phyloP scores from a whole-genome alignment of 2,329 filamentous ascomycete genomes.

The Paramyrothecium roridum region DNA sequence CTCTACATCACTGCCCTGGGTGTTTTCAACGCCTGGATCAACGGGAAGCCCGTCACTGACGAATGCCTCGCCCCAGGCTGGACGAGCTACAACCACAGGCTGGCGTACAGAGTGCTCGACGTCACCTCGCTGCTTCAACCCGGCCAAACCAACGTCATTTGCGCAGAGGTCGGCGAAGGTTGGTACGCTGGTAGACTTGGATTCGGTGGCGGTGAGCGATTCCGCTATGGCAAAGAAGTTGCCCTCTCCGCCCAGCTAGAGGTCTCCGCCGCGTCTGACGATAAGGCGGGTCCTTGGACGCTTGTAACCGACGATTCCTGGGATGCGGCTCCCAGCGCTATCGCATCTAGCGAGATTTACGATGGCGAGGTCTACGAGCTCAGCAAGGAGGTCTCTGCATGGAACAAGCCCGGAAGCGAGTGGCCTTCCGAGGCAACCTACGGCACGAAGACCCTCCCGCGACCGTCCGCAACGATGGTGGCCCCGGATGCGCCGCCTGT shows the following conservation, averaged over 20 bases:
- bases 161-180: conserved; percentile 33
- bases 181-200: conserved; percentile 37
- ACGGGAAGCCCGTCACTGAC: conserved; percentile 32
- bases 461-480: not conserved
- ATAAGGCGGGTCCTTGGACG: conserved; percentile 3
- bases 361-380: conserved; percentile 2
- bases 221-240: conserved; percentile 28
- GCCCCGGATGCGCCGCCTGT: not conserved
- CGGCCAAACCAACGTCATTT: conserved; percentile 24
- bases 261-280: conserved; percentile 19
- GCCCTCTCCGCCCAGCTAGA: conserved; percentile 31
- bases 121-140: conserved; percentile 33
- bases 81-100: conserved; percentile 26
- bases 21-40: conserved; percentile 39
- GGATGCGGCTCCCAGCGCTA: conserved; percentile 8
- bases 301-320: conserved; percentile 30
- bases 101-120: conserved; percentile 47
- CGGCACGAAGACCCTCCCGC: not conserved
- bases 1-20: conserved; percentile 41
- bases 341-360: conserved; percentile 4
- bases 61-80: conserved; percentile 43
- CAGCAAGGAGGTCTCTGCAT: not conserved
- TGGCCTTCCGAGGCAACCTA: not conserved
- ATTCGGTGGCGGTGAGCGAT: conserved; percentile 15
- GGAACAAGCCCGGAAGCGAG: not conserved